Evolutionary conservation across 2,329 filamentous ascomycete genomes (phyloP).

Genomic region (Gnomoniopsis sp.): DNA sequence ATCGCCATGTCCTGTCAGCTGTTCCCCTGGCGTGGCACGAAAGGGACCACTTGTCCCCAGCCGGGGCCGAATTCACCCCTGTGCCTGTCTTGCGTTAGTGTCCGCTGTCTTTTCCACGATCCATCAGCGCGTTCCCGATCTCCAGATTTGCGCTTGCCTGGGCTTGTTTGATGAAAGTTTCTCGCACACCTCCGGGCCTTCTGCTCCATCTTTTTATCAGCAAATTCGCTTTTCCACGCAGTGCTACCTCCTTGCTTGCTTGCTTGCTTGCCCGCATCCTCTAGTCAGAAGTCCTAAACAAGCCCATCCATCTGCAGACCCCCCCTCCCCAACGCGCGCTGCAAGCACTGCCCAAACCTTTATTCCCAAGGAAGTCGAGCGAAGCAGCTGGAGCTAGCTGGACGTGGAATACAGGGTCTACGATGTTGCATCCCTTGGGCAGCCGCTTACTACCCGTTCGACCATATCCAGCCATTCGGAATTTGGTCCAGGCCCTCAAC

Average conservation of each 20-base stretch:
- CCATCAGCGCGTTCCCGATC: conserved; percentile 5
- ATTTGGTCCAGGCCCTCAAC: neutral
- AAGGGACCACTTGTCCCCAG: neutral
- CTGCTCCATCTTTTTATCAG: neutral
- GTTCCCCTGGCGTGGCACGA: neutral
- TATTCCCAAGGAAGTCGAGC: neutral
- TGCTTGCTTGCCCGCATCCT: neutral
- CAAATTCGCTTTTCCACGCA: neutral
- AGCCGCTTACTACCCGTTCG: no score
- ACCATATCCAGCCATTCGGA: neutral
- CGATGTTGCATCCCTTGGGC: neutral
- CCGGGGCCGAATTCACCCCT: neutral
- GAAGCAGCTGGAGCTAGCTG: neutral
- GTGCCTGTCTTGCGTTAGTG: conserved; percentile 3
- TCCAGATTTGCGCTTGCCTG: conserved; percentile 3
- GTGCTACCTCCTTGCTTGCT: neutral
- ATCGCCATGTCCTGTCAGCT: neutral
- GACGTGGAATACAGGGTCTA: neutral
- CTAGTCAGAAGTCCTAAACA: no score
- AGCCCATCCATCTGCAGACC: neutral
- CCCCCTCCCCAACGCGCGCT: neutral
- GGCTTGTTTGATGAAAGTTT: conserved; percentile 1
- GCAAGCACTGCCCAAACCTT: neutral
- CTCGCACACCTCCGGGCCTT: neutral
- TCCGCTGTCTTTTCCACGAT: neutral